phyloP scores from a whole-genome alignment of 1,284 basidiomycete species.

The Ganoderma leucocontextum region DNA sequence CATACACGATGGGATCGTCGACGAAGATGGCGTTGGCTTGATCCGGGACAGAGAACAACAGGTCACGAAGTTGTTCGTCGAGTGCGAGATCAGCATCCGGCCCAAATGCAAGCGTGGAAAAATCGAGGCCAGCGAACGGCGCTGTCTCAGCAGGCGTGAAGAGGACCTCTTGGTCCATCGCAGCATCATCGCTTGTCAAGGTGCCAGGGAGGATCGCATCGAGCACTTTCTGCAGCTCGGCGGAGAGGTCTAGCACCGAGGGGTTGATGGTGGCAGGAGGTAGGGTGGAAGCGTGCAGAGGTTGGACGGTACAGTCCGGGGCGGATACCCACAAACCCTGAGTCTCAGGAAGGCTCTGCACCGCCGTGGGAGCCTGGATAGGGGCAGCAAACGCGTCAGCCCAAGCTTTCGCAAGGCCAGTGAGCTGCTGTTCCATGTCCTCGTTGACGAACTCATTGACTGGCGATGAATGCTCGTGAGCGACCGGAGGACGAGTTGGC shows the following conservation, averaged over 20 bases:
- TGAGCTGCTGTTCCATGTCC: not conserved
- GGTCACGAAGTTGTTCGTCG: not conserved
- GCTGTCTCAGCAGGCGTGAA: not conserved
- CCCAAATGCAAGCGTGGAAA: no score
- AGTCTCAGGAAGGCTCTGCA: not conserved
- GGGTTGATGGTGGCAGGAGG: not conserved
- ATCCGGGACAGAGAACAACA: not conserved
- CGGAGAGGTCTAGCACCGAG: not conserved
- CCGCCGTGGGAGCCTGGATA: not conserved
- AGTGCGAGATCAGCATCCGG: not conserved
- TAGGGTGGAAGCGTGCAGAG: not conserved
- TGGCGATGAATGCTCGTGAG: not conserved
- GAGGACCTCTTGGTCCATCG: not conserved
- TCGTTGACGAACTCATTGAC: not conserved
- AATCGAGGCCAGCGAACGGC: not conserved
- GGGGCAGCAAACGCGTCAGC: not conserved
- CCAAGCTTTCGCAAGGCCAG: not conserved
- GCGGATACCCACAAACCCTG: not conserved
- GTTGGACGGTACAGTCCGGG: not conserved
- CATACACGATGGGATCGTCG: not conserved
- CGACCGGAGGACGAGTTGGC: not conserved
- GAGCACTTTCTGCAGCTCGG: not conserved
- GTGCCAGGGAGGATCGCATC: not conserved
- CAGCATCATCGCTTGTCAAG: not conserved
- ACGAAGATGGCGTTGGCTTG: not conserved